These are phyloP conservation scores for Kwoniella heveanensis DNA, from an alignment of 768 basidiomycete genomes.

Conservation along the genomic window DNA sequence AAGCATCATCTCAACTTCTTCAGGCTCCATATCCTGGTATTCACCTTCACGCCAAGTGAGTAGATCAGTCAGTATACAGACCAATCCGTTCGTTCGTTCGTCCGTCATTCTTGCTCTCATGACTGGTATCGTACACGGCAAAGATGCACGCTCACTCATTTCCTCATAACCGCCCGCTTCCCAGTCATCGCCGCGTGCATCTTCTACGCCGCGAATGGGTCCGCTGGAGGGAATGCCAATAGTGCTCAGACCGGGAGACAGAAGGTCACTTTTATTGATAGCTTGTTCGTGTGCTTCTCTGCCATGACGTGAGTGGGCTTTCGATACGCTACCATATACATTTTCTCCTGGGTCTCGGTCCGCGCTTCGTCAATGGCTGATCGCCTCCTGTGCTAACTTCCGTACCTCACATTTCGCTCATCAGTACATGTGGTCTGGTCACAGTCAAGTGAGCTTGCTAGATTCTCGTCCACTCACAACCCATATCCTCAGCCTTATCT, in stretches of 20 bases:
- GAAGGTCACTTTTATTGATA: constrained; percentile 36
- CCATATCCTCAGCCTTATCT: too few relatives aligned
- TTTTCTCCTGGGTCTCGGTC: neutral
- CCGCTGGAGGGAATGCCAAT: constrained; percentile 30
- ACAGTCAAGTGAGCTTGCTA: constrained; percentile 41
- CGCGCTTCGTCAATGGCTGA: neutral
- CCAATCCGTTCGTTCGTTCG: neutral
- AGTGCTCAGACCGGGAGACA: constrained; percentile 21
- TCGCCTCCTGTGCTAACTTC: neutral
- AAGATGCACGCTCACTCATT: too few relatives aligned
- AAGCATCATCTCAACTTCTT: constrained; percentile 29
- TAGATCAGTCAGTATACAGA: neutral
- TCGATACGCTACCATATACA: too few relatives aligned
- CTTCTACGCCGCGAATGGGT: constrained; percentile 44
- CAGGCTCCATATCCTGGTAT: constrained; percentile 28
- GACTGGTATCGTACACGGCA: too few relatives aligned
- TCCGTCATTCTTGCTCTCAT: neutral
- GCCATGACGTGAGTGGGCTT: constrained; percentile 53
- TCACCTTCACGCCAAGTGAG: constrained; percentile 26
- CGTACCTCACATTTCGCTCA: too few relatives aligned
- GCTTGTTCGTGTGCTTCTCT: constrained; percentile 45
- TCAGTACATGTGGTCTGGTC: constrained; percentile 44
- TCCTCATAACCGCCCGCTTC: too few relatives aligned
- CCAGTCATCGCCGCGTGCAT: constrained; percentile 36
- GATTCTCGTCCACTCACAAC: too few relatives aligned